A percentile compares a stretch with the other conserved stretches of the same genome.
Conservation (phyloP, 768 basidiomycete genomes). For the Gyrodon lividus region DNA sequence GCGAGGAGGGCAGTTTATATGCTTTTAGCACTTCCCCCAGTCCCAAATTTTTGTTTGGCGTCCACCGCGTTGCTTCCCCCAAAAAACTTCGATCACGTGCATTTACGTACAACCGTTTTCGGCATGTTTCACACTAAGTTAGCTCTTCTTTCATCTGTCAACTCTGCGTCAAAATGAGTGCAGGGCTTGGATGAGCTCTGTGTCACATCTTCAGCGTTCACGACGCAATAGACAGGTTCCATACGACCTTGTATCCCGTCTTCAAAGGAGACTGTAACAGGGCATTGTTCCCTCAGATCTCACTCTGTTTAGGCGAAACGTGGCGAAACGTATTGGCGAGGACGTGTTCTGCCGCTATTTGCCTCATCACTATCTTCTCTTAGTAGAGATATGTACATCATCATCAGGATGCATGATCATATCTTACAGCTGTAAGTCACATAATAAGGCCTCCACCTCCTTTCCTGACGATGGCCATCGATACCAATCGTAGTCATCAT, state of each 20-base stretch:
- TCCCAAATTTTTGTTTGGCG: conserved; percentile 33
- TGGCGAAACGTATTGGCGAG: no score
- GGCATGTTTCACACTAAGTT: conserved; percentile 3
- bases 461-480: conserved; percentile 16
- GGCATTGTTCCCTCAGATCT: not conserved
- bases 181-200: not conserved
- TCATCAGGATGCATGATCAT: conserved; percentile 4
- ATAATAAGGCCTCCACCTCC: not conserved
- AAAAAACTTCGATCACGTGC: conserved; percentile 33
- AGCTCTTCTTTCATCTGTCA: conserved; percentile 5
- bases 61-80: conserved; percentile 23
- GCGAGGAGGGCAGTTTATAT: conserved; percentile 5
- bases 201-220: not conserved
- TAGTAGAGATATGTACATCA: no score
- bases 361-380: no score
- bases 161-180: not conserved
- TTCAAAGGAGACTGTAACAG: not conserved
- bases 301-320: not conserved
- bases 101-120: conserved; percentile 23
- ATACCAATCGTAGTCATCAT: conserved; percentile 26
- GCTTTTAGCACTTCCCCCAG: conserved; percentile 20
- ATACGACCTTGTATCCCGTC: no score
- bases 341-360: no score
- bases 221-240: no score
- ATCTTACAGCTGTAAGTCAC: conserved; percentile 14